Percentiles rank a stretch among this genome's conserved stretches.
phyloP scores from a whole-genome alignment of 257 asterid genomes.

The Capsicum baccatum region DNA sequence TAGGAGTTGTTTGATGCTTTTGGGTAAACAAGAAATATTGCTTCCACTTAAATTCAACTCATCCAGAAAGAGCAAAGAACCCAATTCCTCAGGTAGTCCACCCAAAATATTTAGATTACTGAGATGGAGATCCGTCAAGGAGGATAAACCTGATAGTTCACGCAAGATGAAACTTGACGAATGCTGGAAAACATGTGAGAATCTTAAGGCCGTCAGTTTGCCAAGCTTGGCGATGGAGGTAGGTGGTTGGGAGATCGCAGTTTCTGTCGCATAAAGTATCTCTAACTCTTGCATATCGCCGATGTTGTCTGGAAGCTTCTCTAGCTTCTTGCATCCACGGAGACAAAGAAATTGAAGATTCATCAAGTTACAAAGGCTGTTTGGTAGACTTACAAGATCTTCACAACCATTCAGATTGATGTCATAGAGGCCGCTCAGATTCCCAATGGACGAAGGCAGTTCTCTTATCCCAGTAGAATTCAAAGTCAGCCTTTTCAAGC shows the following conservation, averaged over 20 bases:
- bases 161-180: too few relatives aligned
- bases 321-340: not conserved
- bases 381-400: not conserved
- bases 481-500: not conserved
- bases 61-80: not conserved
- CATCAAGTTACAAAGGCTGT: not conserved
- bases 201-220: not conserved
- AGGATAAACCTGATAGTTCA: too few relatives aligned
- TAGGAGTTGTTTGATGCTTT: not conserved
- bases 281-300: not conserved
- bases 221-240: not conserved
- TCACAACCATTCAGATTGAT: not conserved
- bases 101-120: not conserved
- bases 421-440: not conserved
- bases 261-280: not conserved
- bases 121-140: not conserved
- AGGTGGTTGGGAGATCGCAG: slow-evolving; percentile 17
- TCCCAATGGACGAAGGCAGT: not conserved
- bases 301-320: slow-evolving; percentile 19
- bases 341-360: not conserved
- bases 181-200: not conserved
- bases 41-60: not conserved
- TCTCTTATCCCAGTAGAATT: not conserved
- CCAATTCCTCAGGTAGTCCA: slow-evolving; percentile 21
- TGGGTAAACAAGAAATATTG: slow-evolving; percentile 9